Base-by-base conservation (phyloP, 352 stramenopile genomes). In the Pythium chondricola region DNA sequence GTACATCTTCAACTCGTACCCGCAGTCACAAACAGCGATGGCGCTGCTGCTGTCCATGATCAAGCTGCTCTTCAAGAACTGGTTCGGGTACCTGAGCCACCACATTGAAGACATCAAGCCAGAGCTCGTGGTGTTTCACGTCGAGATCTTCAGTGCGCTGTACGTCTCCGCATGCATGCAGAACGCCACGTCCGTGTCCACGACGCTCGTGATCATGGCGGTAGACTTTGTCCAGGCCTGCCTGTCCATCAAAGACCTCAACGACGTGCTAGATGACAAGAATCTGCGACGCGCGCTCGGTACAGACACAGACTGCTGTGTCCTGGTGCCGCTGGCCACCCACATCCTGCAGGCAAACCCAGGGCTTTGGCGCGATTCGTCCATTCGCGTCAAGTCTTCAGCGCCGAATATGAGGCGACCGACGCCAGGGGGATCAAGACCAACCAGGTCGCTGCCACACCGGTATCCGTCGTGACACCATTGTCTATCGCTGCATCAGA, bases 91-190 rank as follows among this genome's bases (percentile, higher is more conserved):
- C 13, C 29, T 36, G 2, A 49, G 49, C 6, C 39, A 14, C 3
- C 43, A 67, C 21, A 24, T 65, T 14, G 39, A 65, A 51, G 59
- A 70, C 16, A 27, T 61, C 11, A 48, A 65, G 6, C 50, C 60
- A 6, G 59, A 67, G 17, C 32, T 54, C 6, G 52, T 63, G 8
- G 58, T 68, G 10, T 49, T 70, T 22, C 65, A 48, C 22, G 56
- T 70, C 16, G 67, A 73, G 24, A 39, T 76, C 20, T 76, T 76
- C 51, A 70, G 59, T 24, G 49, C 66, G 2, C 48, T 76, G 3
- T 76, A 66, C 51, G 36, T 69, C 2, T 41, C 52, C 2, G 65
- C 42, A 21, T 71, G 61, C 43, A 61, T 70, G 53, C 65, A 70
- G 18, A 59, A 37, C 3, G 44, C 59, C 6, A 46, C 44, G 10